phyloP scores from a whole-genome alignment of 2,329 filamentous ascomycete species.

The Pestalotiopsis fici region DNA sequence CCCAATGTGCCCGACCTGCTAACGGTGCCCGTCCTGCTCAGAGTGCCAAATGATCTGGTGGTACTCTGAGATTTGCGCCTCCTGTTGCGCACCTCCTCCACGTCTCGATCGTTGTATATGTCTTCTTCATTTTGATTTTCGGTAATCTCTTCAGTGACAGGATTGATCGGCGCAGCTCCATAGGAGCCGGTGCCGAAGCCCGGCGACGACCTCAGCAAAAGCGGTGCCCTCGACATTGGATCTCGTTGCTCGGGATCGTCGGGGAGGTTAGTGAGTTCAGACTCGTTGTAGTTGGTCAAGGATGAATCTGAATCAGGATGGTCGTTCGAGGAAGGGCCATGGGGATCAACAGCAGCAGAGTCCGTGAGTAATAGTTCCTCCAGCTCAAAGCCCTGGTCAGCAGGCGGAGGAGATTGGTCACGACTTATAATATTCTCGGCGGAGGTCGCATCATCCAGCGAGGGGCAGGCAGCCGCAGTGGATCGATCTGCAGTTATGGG shows the following conservation, averaged over 20 bases:
- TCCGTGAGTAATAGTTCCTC: constrained; percentile 15
- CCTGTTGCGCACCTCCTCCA: constrained; percentile 15
- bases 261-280: constrained; percentile 16
- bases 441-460: constrained; percentile 12
- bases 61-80: constrained; percentile 24
- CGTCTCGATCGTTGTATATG: constrained; percentile 22
- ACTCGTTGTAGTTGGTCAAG: background rate
- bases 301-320: constrained; percentile 15
- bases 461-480: constrained; percentile 19
- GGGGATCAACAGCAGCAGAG: background rate
- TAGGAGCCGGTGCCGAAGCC: constrained; percentile 63
- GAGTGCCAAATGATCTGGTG: constrained; percentile 18
- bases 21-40: constrained; percentile 21
- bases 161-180: constrained; percentile 53
- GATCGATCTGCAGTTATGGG: constrained; percentile 17
- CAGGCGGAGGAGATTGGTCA: constrained; percentile 18
- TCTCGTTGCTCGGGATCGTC: constrained; percentile 19
- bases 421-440: constrained; percentile 9
- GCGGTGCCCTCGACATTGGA: constrained; percentile 48
- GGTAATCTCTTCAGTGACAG: constrained; percentile 31
- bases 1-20: constrained; percentile 19
- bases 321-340: constrained; percentile 22
- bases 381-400: constrained; percentile 13
- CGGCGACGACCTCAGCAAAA: constrained; percentile 61
- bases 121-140: constrained; percentile 25